Conservation (phyloP, 495 filamentous ascomycete genomes). For the Aspergillus biplanus region DNA sequence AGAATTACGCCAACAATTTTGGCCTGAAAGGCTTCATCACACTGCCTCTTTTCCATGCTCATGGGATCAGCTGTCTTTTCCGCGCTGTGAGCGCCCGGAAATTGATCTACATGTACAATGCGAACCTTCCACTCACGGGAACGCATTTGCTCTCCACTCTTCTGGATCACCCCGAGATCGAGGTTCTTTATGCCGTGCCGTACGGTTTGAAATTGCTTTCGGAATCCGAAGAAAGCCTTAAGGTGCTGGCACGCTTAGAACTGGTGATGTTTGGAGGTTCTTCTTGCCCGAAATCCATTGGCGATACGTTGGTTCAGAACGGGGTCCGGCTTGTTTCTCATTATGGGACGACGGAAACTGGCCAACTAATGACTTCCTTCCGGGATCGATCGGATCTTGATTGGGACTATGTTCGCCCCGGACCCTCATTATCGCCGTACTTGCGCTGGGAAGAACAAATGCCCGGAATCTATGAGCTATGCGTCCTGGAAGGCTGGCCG, state of each 20-base stretch:
- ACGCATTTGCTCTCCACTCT: constrained; percentile 44
- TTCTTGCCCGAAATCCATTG: constrained; percentile 52
- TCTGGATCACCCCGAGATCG: constrained; percentile 36
- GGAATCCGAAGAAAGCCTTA: constrained; percentile 46
- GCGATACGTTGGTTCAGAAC: constrained; percentile 51
- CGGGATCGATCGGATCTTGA: constrained; percentile 49
- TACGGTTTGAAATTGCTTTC: constrained; percentile 53
- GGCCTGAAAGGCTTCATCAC: constrained; percentile 51
- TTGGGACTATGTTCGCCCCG: constrained; percentile 63
- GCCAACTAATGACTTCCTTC: constrained; percentile 56
- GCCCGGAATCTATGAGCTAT: constrained; percentile 56
- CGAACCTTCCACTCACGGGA: constrained; percentile 45
- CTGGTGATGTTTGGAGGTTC: constrained; percentile 54
- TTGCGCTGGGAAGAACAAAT: constrained; percentile 55
- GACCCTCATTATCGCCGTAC: constrained; percentile 28
- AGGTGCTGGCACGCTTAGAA: constrained; percentile 39
- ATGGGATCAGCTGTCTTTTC: constrained; percentile 54
- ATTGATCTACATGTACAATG: constrained; percentile 49
- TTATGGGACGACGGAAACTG: constrained; percentile 55
- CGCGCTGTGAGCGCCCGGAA: constrained; percentile 46
- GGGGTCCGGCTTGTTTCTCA: constrained; percentile 56
- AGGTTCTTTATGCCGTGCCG: constrained; percentile 50
- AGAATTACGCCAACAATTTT: constrained; percentile 45
- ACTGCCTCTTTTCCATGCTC: constrained; percentile 56
- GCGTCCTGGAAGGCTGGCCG: constrained; percentile 61